Evolutionary conservation across 208 protist species (phyloP), one percentile per base, ranked within the genome.

Genomic region (Plasmodiophora brassicae): DNA sequence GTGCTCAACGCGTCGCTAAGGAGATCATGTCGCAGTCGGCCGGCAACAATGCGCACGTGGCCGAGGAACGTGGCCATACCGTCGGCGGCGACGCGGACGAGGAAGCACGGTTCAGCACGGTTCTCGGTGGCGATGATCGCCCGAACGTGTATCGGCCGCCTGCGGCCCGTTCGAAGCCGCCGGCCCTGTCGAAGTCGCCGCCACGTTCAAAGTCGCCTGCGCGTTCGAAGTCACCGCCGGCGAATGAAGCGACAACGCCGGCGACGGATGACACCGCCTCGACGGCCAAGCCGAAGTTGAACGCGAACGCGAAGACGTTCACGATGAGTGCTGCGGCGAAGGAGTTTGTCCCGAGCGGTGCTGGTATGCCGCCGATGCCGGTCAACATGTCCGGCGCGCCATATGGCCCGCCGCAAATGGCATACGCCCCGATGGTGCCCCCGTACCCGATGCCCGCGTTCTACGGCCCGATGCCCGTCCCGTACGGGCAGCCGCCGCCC

Each of bases 271-370:
- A 38, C n/a, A 38, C 20, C 41, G 65, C 5, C 65, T 36, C 5
- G 32, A 78, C 32, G 32, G 50, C 14, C 14, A 57, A 57, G 50
- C 25, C 50, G 25, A 57, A 14, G 14, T 57, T 57, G 25, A 57
- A 57, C 25, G 50, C 25, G 14, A 57, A 57, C 25, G 50, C 50
- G 50, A 78, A 78, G 65, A 32, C 32, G 65, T 78, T 78, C n/a
- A n/a, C 32, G n/a, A 44, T 78, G 32, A 78, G 41, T 78, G 65
- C 65, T 44, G 65, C 14, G 20, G 65, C 65, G 14, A 5, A 78
- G 41, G 65, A 78, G 41, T 78, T 78, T 32, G 65, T 78, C n/a
- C 65, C 65, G n/a, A n/a, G n/a, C n/a, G n/a, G n/a, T n/a, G n/a
- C n/a, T n/a, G n/a, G n/a, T n/a, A n/a, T n/a, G n/a, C n/a, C n/a